These are phyloP conservation scores for Fusarium tuaranense DNA, from an alignment of 2,329 filamentous ascomycete genomes.

Conservation along the genomic window DNA sequence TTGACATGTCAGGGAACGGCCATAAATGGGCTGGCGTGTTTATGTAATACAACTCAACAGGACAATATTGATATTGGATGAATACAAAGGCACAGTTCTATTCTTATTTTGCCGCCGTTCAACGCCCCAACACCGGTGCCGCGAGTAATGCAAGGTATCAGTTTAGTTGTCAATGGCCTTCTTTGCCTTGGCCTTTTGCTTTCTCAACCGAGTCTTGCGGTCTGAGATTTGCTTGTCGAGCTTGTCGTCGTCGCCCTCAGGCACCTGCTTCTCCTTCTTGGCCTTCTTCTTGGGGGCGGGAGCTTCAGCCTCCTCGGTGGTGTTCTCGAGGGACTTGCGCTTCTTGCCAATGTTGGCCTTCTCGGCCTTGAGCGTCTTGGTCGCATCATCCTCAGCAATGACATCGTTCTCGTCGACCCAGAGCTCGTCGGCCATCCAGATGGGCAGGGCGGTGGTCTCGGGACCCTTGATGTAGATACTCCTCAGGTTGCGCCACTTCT, in stretches of 20 bases:
- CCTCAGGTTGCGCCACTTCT: slow-evolving; percentile 89
- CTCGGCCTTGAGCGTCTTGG: slow-evolving; percentile 57
- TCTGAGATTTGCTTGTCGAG: slow-evolving; percentile 71
- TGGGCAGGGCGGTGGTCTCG: slow-evolving; percentile 87
- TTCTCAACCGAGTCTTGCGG: slow-evolving; percentile 67
- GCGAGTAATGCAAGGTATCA: slow-evolving; percentile 47
- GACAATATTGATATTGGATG: slow-evolving; percentile 32
- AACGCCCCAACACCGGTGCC: slow-evolving; percentile 52
- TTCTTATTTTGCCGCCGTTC: slow-evolving; percentile 40
- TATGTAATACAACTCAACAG: slow-evolving; percentile 36
- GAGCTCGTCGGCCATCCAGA: slow-evolving; percentile 93
- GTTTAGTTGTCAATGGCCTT: slow-evolving; percentile 61
- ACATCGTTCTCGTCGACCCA: slow-evolving; percentile 84
- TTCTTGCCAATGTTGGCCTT: slow-evolving; percentile 75
- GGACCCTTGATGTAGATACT: slow-evolving; percentile 91
- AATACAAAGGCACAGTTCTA: slow-evolving; percentile 37
- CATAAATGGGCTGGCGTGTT: slow-evolving; percentile 16
- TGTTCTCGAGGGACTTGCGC: slow-evolving; percentile 62
- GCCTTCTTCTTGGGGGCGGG: slow-evolving; percentile 53
- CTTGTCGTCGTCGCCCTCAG: slow-evolving; percentile 63
- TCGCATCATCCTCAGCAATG: slow-evolving; percentile 70
- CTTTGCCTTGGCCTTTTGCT: slow-evolving; percentile 69
- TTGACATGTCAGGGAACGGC: not conserved
- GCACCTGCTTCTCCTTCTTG: slow-evolving; percentile 48
- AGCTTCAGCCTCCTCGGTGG: slow-evolving; percentile 59